These are phyloP conservation scores for Aureobasidium leucospermi DNA, from an alignment of 2,329 filamentous ascomycete species.

Conservation along the genomic window DNA sequence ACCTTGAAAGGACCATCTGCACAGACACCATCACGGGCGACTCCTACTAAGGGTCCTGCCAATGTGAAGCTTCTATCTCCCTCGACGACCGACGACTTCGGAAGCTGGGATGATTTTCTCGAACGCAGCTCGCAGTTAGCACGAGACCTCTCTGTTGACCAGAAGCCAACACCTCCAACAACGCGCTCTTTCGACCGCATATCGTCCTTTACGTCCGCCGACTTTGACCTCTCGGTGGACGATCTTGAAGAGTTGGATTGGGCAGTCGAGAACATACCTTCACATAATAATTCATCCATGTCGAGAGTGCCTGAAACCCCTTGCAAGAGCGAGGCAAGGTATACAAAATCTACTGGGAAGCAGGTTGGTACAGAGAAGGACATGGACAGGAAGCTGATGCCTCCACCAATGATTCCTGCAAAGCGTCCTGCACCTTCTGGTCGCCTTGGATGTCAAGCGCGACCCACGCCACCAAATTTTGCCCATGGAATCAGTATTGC, in stretches of 20 bases:
- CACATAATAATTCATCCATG: background rate
- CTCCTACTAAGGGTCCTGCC: background rate
- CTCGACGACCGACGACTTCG: conserved; percentile 19
- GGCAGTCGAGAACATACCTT: conserved; percentile 5
- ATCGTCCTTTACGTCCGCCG: conserved; percentile 31
- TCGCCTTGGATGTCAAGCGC: background rate
- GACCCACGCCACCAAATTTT: background rate
- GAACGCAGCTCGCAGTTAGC: conserved; percentile 41
- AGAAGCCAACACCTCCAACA: background rate
- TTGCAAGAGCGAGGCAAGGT: background rate
- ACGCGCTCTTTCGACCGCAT: conserved; percentile 16
- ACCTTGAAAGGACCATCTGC: background rate
- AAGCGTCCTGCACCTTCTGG: background rate
- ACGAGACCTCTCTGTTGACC: conserved; percentile 28
- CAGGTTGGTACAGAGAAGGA: background rate
- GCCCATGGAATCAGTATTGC: conserved; percentile 23
- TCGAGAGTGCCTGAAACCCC: background rate
- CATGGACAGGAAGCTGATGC: conserved; percentile 14
- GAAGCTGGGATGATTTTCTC: conserved; percentile 30
- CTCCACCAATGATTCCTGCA: conserved; percentile 16
- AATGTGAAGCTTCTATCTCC: background rate
- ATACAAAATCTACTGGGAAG: background rate
- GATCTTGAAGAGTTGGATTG: conserved; percentile 32
- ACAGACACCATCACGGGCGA: background rate
- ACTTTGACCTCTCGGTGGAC: conserved; percentile 34